Percentiles rank a stretch among this genome's conserved stretches.
These are phyloP conservation scores for Calonectria naviculata DNA, from an alignment of 2,329 filamentous ascomycete species.

Conservation along the genomic window DNA sequence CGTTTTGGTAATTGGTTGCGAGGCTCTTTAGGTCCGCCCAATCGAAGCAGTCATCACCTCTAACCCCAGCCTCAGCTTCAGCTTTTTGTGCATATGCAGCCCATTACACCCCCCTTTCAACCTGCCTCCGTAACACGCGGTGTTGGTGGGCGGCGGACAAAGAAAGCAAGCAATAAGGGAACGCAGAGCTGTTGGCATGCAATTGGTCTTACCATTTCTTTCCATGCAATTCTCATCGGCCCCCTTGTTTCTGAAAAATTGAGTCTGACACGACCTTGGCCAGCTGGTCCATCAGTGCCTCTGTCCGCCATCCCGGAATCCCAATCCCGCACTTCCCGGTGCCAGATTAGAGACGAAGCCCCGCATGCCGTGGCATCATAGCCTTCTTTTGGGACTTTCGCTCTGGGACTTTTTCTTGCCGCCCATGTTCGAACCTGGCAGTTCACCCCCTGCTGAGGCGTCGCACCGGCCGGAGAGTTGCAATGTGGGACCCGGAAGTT, in stretches of 20 bases:
- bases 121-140: not conserved
- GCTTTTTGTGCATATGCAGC: conserved; percentile 19
- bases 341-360: conserved; percentile 22
- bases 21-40: conserved; percentile 1
- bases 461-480: conserved; percentile 15
- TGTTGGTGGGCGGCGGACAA: not conserved
- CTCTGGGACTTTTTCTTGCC: not conserved
- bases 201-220: conserved; percentile 25
- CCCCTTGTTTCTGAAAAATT: conserved; percentile 18
- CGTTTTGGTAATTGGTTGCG: conserved; percentile 7
- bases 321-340: conserved; percentile 26
- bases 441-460: conserved; percentile 16
- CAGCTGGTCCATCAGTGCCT: conserved; percentile 11
- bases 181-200: conserved; percentile 15
- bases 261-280: conserved; percentile 7
- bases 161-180: conserved; percentile 7
- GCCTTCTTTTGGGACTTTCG: conserved; percentile 10
- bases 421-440: conserved; percentile 12
- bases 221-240: not conserved
- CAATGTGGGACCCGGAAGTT: conserved; percentile 28
- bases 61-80: conserved; percentile 12
- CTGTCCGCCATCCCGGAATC: conserved; percentile 18
- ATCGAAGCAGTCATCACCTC: conserved; percentile 12
- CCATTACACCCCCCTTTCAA: conserved; percentile 9
- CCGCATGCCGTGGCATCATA: conserved; percentile 3